A percentile compares a stretch with the other conserved stretches of the same genome.
Evolutionary conservation across 192 early-diverging fungal species (phyloP).

Genomic region (Rhizophagus clarus): DNA sequence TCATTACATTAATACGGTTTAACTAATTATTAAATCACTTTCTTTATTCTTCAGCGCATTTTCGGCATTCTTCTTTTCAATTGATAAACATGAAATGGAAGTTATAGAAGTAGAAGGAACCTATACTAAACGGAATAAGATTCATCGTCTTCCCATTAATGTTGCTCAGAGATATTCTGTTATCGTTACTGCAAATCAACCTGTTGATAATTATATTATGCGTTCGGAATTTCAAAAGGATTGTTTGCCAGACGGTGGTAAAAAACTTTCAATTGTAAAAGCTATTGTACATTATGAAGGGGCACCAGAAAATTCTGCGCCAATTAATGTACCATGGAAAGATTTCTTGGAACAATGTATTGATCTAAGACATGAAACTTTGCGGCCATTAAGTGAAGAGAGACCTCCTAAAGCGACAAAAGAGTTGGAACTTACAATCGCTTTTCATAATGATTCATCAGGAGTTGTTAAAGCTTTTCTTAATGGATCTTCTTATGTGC

Average conservation of each 20-base stretch:
- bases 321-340: constrained; percentile 33
- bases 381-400: constrained; percentile 37
- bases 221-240: constrained; percentile 41
- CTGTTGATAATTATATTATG: constrained; percentile 49
- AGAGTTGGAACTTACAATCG: neutral
- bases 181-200: constrained; percentile 49
- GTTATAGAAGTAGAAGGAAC: constrained; percentile 75
- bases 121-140: constrained; percentile 32
- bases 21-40: too few species aligned
- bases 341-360: constrained; percentile 27
- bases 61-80: constrained; percentile 63
- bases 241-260: constrained; percentile 36
- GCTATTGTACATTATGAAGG: constrained; percentile 50
- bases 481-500: constrained; percentile 19
- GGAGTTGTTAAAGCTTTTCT: constrained; percentile 3
- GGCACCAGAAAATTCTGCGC: constrained; percentile 19
- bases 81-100: constrained; percentile 67
- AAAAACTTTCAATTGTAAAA: constrained; percentile 36
- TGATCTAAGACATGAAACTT: constrained; percentile 34
- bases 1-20: neutral
- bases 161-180: constrained; percentile 54
- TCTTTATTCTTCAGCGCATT: constrained; percentile 50
- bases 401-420: neutral
- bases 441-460: neutral
- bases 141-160: constrained; percentile 46